phyloP scores from a whole-genome alignment of 306 rosid species.

The Elaeagnus macrophylla region DNA sequence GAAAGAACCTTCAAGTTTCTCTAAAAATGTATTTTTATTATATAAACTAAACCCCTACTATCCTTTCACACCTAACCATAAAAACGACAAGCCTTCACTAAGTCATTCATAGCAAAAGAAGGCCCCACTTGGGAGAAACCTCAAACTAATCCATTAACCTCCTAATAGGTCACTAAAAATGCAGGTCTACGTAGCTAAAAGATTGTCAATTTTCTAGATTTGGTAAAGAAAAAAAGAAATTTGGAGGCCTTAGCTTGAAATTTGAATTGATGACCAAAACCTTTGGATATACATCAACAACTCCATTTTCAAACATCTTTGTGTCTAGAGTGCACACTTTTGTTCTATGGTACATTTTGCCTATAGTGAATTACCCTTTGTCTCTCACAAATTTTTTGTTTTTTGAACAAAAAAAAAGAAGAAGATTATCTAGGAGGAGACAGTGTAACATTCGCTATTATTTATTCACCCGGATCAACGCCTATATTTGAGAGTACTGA shows the following conservation, averaged over 20 bases:
- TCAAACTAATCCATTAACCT: slow-evolving; percentile 6
- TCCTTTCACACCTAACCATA: not conserved
- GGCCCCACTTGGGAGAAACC: slow-evolving; percentile 5
- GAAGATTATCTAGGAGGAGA: no score
- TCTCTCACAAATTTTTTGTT: no score
- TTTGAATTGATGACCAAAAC: slow-evolving; percentile 5
- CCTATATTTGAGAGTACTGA: no score
- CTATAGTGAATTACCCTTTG: not conserved
- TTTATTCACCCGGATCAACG: no score
- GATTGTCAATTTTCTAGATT: slow-evolving; percentile 11
- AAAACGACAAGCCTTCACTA: not conserved
- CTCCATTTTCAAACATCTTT: slow-evolving; percentile 24
- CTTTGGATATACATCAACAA: slow-evolving; percentile 1
- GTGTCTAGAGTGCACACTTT: not conserved
- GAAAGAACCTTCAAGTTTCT: no score
- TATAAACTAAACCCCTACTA: not conserved
- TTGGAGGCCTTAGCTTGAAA: not conserved
- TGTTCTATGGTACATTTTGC: not conserved
- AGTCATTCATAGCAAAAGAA: not conserved
- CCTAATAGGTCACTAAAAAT: slow-evolving; percentile 4
- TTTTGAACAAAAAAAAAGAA: no score
- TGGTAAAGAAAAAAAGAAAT: slow-evolving; percentile 5
- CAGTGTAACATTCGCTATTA: no score
- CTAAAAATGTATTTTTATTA: not conserved
- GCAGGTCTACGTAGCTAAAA: not conserved